Evolutionary conservation across 495 filamentous ascomycete species (phyloP).

Genomic region (Polyplosphaeria fusca): DNA sequence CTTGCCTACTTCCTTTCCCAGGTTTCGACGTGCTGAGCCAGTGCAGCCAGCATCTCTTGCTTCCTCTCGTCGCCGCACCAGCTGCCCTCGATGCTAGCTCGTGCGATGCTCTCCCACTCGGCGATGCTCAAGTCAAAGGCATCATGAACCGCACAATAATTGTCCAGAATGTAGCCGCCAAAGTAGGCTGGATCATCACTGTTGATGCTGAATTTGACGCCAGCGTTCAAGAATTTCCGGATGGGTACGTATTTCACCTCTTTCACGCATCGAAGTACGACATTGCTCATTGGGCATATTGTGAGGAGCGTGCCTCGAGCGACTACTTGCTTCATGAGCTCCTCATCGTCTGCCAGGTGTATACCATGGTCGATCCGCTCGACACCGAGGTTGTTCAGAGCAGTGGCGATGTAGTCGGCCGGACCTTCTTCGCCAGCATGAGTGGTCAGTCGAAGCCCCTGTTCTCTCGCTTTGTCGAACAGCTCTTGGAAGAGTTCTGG

Average conservation of each 20-base stretch:
- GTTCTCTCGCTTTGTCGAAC: conserved; percentile 51
- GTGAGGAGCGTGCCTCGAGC: conserved; percentile 58
- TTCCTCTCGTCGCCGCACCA: conserved; percentile 52
- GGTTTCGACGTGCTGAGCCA: conserved; percentile 7
- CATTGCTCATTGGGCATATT: conserved; percentile 72
- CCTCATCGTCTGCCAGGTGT: conserved; percentile 57
- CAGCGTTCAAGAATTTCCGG: conserved; percentile 59
- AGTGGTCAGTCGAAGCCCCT: conserved; percentile 58
- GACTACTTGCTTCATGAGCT: conserved; percentile 58
- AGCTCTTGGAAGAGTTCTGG: conserved; percentile 61
- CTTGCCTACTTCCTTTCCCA: conserved; percentile 3
- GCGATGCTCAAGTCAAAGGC: conserved; percentile 57
- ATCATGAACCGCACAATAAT: conserved; percentile 73
- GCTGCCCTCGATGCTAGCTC: conserved; percentile 61
- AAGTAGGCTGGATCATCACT: conserved; percentile 76
- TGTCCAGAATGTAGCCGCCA: conserved; percentile 71
- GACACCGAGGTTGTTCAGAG: conserved; percentile 56
- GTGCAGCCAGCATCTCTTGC: conserved; percentile 39
- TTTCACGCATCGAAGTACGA: conserved; percentile 58
- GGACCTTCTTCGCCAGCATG: conserved; percentile 78
- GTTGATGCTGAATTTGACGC: conserved; percentile 47
- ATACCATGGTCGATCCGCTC: conserved; percentile 73
- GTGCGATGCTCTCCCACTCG: conserved; percentile 65
- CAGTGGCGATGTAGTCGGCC: conserved; percentile 59
- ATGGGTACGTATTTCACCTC: conserved; percentile 60